These are phyloP conservation scores for Chalciporus sp. DNA, from an alignment of 1,284 basidiomycete genomes.

Conservation along the genomic window DNA sequence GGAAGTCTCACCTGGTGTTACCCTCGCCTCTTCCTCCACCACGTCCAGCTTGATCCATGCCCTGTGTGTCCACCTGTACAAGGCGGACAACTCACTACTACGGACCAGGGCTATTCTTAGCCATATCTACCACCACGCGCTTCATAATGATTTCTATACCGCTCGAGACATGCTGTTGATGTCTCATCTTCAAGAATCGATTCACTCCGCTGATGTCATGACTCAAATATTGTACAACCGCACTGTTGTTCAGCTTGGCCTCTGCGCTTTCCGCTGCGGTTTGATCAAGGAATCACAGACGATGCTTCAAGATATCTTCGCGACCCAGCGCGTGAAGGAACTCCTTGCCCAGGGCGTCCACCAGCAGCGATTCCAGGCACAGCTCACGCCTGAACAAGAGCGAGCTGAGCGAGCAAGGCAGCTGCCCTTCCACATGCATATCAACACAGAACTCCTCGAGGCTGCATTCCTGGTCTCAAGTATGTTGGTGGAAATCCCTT, in stretches of 20 bases:
- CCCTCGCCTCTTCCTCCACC: constrained; percentile 55
- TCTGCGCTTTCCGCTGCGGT: constrained; percentile 95
- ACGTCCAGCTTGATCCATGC: constrained; percentile 82
- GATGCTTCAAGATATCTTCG: constrained; percentile 94
- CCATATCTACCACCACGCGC: constrained; percentile 96
- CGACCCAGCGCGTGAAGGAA: constrained; percentile 95
- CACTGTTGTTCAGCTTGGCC: constrained; percentile 94
- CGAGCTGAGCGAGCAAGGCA: constrained; percentile 95
- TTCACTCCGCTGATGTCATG: constrained; percentile 93
- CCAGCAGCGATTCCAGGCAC: constrained; percentile 83
- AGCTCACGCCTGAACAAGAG: constrained; percentile 92
- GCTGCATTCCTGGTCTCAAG: constrained; percentile 97
- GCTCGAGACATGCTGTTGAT: constrained; percentile 98
- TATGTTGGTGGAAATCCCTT: constrained; percentile 97
- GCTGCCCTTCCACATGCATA: constrained; percentile 99
- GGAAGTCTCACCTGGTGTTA: constrained; percentile 59
- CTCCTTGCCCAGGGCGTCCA: constrained; percentile 96
- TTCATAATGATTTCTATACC: constrained; percentile 96
- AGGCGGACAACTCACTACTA: constrained; percentile 86
- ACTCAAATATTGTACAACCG: constrained; percentile 99
- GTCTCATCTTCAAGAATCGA: constrained; percentile 97
- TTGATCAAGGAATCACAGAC: constrained; percentile 94
- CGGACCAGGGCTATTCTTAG: constrained; percentile 96
- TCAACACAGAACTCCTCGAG: constrained; percentile 97
- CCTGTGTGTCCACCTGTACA: constrained; percentile 93